phyloP scores from a whole-genome alignment of 108 stramenopile species.

The Stephanodiscus minutulus region DNA sequence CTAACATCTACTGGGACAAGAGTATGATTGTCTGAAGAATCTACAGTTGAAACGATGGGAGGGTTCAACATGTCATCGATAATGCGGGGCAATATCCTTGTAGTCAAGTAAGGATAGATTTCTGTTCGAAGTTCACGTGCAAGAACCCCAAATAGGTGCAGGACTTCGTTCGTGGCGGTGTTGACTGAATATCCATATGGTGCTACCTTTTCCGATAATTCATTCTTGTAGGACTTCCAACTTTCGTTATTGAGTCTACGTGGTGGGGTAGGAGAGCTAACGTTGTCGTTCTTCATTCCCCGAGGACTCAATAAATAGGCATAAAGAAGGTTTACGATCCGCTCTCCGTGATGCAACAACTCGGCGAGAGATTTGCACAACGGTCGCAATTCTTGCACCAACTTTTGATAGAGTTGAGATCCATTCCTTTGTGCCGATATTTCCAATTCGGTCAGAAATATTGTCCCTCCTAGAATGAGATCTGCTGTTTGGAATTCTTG shows the following conservation, averaged over 20 bases:
- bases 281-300: background rate
- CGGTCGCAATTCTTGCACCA: slow-evolving; percentile 65
- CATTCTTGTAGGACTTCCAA: slow-evolving; percentile 20
- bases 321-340: slow-evolving; percentile 67
- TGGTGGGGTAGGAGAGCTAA: slow-evolving; percentile 11
- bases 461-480: slow-evolving; percentile 51
- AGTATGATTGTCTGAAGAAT: slow-evolving; percentile 53
- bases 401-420: slow-evolving; percentile 72
- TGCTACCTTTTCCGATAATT: slow-evolving; percentile 13
- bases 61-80: slow-evolving; percentile 78
- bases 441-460: slow-evolving; percentile 76
- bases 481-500: slow-evolving; percentile 26
- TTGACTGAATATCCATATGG: slow-evolving; percentile 58
- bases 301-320: slow-evolving; percentile 54
- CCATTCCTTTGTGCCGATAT: slow-evolving; percentile 78
- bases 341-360: slow-evolving; percentile 69
- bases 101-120: slow-evolving; percentile 74
- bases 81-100: slow-evolving; percentile 69
- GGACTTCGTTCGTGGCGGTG: slow-evolving; percentile 81
- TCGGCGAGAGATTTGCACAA: slow-evolving; percentile 81
- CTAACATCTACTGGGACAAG: slow-evolving; percentile 69
- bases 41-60: slow-evolving; percentile 48
- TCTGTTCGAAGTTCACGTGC: slow-evolving; percentile 84
- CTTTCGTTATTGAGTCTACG: slow-evolving; percentile 10
- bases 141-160: slow-evolving; percentile 81